Conservation (phyloP, 2,329 filamentous ascomycete species). For the Bretziella fagacearum region DNA sequence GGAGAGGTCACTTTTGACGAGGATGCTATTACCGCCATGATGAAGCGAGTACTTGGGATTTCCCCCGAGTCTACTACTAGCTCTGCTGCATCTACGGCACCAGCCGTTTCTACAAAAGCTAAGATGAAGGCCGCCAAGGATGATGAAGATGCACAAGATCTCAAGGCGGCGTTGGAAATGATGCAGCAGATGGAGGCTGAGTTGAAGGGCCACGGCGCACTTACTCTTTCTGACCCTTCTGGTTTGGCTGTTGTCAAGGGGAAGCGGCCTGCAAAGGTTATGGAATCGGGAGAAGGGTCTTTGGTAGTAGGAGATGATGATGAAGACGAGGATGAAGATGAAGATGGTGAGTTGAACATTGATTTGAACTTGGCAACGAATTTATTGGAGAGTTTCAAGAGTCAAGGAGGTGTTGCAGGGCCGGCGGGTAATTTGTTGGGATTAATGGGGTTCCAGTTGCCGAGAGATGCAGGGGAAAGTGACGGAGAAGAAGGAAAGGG, state of each 20-base stretch:
- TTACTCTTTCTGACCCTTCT: constrained; percentile 33
- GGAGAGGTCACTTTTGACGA: constrained; percentile 49
- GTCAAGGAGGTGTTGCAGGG: constrained; percentile 69
- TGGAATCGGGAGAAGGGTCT: not conserved
- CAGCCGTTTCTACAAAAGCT: not conserved
- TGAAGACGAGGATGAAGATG: constrained; percentile 33
- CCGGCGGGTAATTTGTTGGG: constrained; percentile 77
- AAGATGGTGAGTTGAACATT: constrained; percentile 49
- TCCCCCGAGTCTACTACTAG: not conserved
- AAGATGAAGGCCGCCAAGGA: not conserved
- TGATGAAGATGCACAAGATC: constrained; percentile 30
- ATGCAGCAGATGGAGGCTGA: constrained; percentile 57
- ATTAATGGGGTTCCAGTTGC: constrained; percentile 68
- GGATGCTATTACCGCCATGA: constrained; percentile 67
- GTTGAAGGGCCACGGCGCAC: constrained; percentile 48
- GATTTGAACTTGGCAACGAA: constrained; percentile 84
- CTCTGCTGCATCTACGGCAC: not conserved
- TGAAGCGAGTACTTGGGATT: constrained; percentile 80
- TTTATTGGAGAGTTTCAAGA: constrained; percentile 80
- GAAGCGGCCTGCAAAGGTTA: constrained; percentile 15
- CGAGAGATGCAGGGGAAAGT: constrained; percentile 51
- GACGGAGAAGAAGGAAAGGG: constrained; percentile 16
- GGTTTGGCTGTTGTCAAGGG: constrained; percentile 1
- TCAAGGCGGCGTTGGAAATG: constrained; percentile 46
- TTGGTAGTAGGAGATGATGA: constrained; percentile 19